Evolutionary conservation across 768 basidiomycete genomes (phyloP), one percentile per base, ranked within the genome.

Genomic region (Amanita thiersii): DNA sequence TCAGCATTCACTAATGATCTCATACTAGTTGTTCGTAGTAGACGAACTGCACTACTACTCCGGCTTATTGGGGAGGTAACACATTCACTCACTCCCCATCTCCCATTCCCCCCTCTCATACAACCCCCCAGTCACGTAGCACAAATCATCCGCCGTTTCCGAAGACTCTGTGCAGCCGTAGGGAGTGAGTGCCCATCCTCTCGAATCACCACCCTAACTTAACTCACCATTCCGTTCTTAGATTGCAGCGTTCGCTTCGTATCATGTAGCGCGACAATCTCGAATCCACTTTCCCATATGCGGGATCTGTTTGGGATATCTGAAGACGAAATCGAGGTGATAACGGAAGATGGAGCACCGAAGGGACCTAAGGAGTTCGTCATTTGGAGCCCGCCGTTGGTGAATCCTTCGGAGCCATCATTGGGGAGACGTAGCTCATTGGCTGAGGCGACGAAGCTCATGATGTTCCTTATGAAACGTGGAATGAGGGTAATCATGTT

Each of bases 31-130:
- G 10, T 68, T 93, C 40, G 88, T 76, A 1, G 79, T 91, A 2
- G 86, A 92, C 52, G 90, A 94, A 55, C 56, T 93, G 25, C 90
- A 94, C 57, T 91, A 87, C 54, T 93, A 94, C 53, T 70, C 77
- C 1, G 81, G 83, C 28, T 61, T 84, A 8, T 72, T 92, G 39
- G 91, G 89, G 48, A 88, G 85, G 86, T 83, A 49, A 17, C 48
- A 44, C 2, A 12, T 11, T 41, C 18, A 8, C n/a, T 33, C 23
- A 24, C 24, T 12, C 24, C 21, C 12, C 21, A 14, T n/a, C 11
- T 9, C 5, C 20, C 3, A 15, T 21, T 39, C 14, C 6, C 39
- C 48, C 37, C 46, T 34, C 15, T 25, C 41, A 10, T 24, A 6
- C 18, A 29, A 48, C 33, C 1, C 36, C 36, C 18, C 34, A 89